phyloP scores from a whole-genome alignment of 2,329 filamentous ascomycete species.

The Septoria petroselini region DNA sequence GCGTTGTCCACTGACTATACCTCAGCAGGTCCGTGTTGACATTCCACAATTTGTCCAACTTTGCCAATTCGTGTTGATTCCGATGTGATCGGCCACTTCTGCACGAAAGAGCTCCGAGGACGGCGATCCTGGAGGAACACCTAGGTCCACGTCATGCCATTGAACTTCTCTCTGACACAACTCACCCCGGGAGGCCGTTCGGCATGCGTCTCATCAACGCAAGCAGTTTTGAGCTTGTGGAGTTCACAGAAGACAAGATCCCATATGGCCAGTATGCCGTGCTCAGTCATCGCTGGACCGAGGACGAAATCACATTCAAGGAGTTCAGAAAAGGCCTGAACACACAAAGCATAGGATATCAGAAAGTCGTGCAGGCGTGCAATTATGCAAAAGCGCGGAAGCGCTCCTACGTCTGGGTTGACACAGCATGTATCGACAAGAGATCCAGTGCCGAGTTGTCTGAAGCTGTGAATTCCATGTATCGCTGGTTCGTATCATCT shows the following conservation, averaged over 20 bases:
- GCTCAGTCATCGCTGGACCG: constrained; percentile 15
- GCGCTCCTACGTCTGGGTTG: constrained; percentile 22
- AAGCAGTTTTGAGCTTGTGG: constrained; percentile 4
- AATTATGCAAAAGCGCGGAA: constrained; percentile 6
- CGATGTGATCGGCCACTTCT: no score
- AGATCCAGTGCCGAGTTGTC: constrained; percentile 19
- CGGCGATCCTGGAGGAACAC: no score
- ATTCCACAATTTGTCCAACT: no score
- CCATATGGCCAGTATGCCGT: constrained; percentile 14
- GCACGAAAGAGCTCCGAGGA: no score
- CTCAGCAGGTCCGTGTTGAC: no score
- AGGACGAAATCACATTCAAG: constrained; percentile 16
- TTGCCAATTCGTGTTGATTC: no score
- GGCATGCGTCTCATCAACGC: constrained; percentile 7
- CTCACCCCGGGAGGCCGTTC: background rate
- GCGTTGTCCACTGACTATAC: no score
- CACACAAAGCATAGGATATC: constrained; percentile 13
- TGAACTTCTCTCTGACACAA: background rate
- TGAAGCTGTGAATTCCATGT: constrained; percentile 8
- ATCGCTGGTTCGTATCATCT: constrained; percentile 1
- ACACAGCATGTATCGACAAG: constrained; percentile 27
- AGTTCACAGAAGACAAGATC: constrained; percentile 10
- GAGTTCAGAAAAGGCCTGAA: constrained; percentile 9
- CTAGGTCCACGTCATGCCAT: no score
- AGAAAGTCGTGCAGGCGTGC: constrained; percentile 14